Evolutionary conservation across 495 filamentous ascomycete species (phyloP), one percentile per base, ranked within the genome.

Genomic region (Cenococcum geophilum): DNA sequence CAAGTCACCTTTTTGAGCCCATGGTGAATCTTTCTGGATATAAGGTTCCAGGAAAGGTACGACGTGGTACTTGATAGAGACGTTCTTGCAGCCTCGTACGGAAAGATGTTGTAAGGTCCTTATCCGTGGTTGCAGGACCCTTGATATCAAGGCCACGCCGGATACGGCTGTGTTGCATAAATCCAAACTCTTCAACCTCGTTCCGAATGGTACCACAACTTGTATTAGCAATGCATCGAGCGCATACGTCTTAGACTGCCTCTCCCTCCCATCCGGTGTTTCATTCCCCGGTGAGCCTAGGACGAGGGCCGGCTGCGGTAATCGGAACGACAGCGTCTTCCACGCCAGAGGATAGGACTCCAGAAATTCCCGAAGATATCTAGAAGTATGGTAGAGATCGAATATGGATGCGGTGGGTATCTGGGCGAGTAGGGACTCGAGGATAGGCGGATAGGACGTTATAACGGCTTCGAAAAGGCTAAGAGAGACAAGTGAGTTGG

Each of bases 21-120:
- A 81, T 74, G 48, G 76, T 76, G 59, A 60, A 48, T 57, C 37
- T 21, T 57, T 55, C 21, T 59, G 20, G 16, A 59, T 59, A 42
- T 62, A 63, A 1, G 64, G 62, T 23, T 72, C 61, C 18, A 85
- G 71, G 58, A 79, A 85, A 2, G 82, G 82, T 36, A 84, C 76
- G 57, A 85, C 80, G 57, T 85, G 82, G 63, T 85, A 85, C 69
- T 85, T 85, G 51, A 85, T 73, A 18, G 82, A 84, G 34, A 85
- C 82, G 71, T 85, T 83, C 70, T 85, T 84, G 76, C 82, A 85
- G 8, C 82, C 82, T 9, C 82, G 78, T 37, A 84, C 78, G 5
- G 82, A 85, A 20, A 85, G 74, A 62, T 85, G 82, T 64, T 81
- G 76, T 55, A 85, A 63, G 0, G 79, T 81, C 54, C 78, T 76